Evolutionary conservation across 2,329 filamentous ascomycete genomes (phyloP), one percentile per base, ranked within the genome.

Genomic region (Rosellinia necatrix): DNA sequence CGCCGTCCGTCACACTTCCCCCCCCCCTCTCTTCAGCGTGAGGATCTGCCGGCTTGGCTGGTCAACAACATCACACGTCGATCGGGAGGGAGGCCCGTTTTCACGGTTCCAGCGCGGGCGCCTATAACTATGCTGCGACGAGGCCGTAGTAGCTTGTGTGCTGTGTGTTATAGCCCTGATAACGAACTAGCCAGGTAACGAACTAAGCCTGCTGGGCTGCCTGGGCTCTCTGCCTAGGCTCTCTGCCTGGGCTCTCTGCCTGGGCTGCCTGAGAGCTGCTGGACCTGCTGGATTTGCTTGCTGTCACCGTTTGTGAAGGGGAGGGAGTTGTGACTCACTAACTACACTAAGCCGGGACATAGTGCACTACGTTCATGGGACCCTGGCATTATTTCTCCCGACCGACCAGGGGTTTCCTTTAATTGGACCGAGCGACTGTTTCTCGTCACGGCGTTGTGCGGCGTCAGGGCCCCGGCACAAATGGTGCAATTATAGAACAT

Each of bases 321-420:
- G n/a, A n/a, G n/a, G n/a, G n/a, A n/a, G n/a, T n/a, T n/a, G 27
- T 50, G 21, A 54, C 41, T 58, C 46, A 58, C 46, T 58, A 51
- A 55, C 56, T 8, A 38, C 24, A 15, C 41, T 10, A 42, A 29
- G 32, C 41, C 44, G 55, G 17, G 49, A 27, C n/a, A n/a, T n/a
- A n/a, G n/a, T n/a, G n/a, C n/a, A n/a, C n/a, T n/a, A n/a, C n/a
- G 40, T 32, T 17, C 15, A 44, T 32, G 51, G 50, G 46, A 25
- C 41, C 47, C 40, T 15, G 24, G 47, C 50, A 38, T 40, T 32
- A 22, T 21, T 21, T 41, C 22, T 40, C 4, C 17, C 40, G 10
- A 40, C 34, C 15, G 10, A n/a, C 17, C 24, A 38, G 29, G 40
- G n/a, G 19, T 10, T 4, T 6, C 27, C 15, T 38, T 38, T 43